Evolutionary conservation across 495 filamentous ascomycete species (phyloP).

Genomic region (Aspergillus cristatus): DNA sequence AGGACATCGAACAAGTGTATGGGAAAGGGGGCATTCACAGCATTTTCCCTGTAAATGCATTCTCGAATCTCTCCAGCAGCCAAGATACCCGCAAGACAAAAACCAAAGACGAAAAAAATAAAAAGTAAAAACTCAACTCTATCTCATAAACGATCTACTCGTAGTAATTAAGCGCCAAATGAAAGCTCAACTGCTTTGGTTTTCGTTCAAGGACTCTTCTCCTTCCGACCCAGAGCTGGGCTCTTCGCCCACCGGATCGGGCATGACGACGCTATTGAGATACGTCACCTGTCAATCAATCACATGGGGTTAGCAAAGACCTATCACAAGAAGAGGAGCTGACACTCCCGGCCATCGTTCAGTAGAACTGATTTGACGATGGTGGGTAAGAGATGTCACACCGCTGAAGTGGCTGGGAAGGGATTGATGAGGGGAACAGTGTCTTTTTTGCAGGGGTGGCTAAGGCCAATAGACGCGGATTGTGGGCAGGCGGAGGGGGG

Average conservation of each 20-base stretch:
- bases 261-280: slow-evolving; percentile 57
- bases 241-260: slow-evolving; percentile 31
- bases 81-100: too few relatives aligned
- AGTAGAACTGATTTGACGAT: slow-evolving; percentile 4
- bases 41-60: too few relatives aligned
- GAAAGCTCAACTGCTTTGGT: too few relatives aligned
- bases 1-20: neutral
- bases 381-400: slow-evolving; percentile 15
- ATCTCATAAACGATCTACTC: too few relatives aligned
- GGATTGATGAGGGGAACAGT: slow-evolving; percentile 9
- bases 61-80: too few relatives aligned
- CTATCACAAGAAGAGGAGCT: slow-evolving; percentile 1
- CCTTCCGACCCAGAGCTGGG: slow-evolving; percentile 6
- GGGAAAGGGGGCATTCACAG: too few relatives aligned
- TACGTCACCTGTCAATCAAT: slow-evolving; percentile 42
- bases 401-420: slow-evolving; percentile 12
- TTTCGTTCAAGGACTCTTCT: neutral
- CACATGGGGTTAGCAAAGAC: slow-evolving; percentile 17
- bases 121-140: too few relatives aligned
- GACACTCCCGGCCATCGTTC: slow-evolving; percentile 2
- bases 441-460: slow-evolving; percentile 10
- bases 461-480: slow-evolving; percentile 24
- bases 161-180: too few relatives aligned
- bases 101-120: too few relatives aligned
- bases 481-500: slow-evolving; percentile 17